Evolutionary conservation across 495 filamentous ascomycete species (phyloP).

Genomic region (Daldinia grandis): DNA sequence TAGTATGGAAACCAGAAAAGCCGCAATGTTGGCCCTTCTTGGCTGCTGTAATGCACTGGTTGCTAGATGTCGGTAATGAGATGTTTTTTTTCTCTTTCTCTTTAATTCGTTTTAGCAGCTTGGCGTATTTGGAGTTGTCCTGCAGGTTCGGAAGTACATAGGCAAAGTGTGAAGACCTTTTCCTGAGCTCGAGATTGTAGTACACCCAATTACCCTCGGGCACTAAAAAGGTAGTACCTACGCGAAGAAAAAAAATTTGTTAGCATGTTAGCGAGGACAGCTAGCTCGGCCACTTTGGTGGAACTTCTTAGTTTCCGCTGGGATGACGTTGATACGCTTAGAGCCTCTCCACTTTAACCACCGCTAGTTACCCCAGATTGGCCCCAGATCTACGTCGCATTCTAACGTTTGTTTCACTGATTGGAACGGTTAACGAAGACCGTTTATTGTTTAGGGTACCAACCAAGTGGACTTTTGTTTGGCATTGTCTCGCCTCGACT

Average conservation of each 20-base stretch:
- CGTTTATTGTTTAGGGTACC: slow-evolving; percentile 3
- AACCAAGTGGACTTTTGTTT: neutral
- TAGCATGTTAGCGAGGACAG: slow-evolving; percentile 4
- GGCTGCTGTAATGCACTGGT: slow-evolving; percentile 26
- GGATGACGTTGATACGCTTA: slow-evolving; percentile 35
- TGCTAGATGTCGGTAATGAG: slow-evolving; percentile 17
- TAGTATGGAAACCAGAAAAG: slow-evolving; percentile 29
- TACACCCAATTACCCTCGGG: neutral
- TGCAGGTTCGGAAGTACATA: neutral
- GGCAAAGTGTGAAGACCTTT: neutral
- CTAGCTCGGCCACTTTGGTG: slow-evolving; percentile 20
- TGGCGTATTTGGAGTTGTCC: slow-evolving; percentile 2
- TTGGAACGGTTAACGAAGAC: slow-evolving; percentile 23
- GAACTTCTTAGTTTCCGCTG: slow-evolving; percentile 20
- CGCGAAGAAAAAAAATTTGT: neutral
- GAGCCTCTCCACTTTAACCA: slow-evolving; percentile 21
- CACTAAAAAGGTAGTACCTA: slow-evolving; percentile 2
- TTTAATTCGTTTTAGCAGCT: neutral
- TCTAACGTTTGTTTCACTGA: slow-evolving; percentile 26
- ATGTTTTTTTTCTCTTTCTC: neutral
- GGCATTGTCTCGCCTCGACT: neutral
- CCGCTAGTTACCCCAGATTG: slow-evolving; percentile 37
- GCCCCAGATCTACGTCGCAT: slow-evolving; percentile 31
- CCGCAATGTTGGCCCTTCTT: slow-evolving; percentile 27
- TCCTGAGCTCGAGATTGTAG: neutral